Percentiles rank a stretch among this genome's conserved stretches.
phyloP scores from a whole-genome alignment of 2,329 filamentous ascomycete species.

The Reticulascus tulasneorum region DNA sequence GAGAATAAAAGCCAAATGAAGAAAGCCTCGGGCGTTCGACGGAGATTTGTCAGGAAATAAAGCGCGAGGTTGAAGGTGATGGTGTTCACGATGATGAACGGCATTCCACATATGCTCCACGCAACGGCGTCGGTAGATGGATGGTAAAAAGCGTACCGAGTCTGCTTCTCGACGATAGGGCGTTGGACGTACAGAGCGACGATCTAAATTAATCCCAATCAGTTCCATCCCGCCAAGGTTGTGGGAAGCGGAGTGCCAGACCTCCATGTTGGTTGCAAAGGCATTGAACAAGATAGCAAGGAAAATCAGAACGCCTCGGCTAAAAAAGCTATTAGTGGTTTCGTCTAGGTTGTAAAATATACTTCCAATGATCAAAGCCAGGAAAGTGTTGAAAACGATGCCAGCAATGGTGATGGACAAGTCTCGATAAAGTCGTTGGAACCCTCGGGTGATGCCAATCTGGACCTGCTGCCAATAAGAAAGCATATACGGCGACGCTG shows the following conservation, averaged over 20 bases:
- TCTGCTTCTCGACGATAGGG: conserved; percentile 23
- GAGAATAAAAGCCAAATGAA: conserved; percentile 51
- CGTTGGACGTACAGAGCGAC: conserved; percentile 20
- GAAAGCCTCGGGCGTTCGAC: conserved; percentile 49
- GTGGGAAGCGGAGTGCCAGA: no score
- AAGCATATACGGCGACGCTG: conserved; percentile 45
- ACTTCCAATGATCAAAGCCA: conserved; percentile 48
- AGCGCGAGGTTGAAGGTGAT: conserved; percentile 58
- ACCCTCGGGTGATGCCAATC: conserved; percentile 37
- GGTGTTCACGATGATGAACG: conserved; percentile 38
- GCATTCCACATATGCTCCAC: conserved; percentile 11
- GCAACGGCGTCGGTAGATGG: conserved; percentile 17
- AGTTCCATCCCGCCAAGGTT: no score
- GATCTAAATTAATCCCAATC: conserved; percentile 2
- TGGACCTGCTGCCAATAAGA: conserved; percentile 41
- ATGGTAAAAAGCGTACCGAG: conserved; percentile 27
- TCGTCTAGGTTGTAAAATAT: conserved; percentile 44
- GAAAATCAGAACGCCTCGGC: conserved; percentile 46
- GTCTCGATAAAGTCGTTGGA: conserved; percentile 35
- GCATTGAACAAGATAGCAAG: conserved; percentile 52
- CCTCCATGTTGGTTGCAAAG: conserved; percentile 33
- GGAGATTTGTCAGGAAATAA: conserved; percentile 63
- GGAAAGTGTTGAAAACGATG: conserved; percentile 39
- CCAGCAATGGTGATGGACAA: conserved; percentile 32
- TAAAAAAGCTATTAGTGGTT: conserved; percentile 40